These are phyloP conservation scores for Phallus indusiatus DNA, from an alignment of 768 basidiomycete genomes.

Conservation along the genomic window DNA sequence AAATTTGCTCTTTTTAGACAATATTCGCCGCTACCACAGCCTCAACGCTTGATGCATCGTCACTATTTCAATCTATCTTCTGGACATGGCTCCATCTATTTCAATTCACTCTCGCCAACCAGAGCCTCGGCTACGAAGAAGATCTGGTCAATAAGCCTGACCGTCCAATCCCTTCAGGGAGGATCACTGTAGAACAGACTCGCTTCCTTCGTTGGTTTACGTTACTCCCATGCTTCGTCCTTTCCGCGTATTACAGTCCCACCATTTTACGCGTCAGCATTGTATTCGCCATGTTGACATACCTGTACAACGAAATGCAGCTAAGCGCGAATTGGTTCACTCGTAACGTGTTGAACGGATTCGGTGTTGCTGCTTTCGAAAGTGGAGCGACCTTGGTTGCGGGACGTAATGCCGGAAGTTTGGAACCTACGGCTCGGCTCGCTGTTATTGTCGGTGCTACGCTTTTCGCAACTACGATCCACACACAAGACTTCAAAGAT, in stretches of 20 bases:
- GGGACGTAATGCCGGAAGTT: background rate
- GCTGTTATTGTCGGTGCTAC: background rate
- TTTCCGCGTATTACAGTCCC: background rate
- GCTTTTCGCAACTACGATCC: background rate
- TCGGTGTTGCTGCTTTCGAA: constrained; percentile 1
- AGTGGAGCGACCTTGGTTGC: background rate
- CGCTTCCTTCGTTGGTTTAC: background rate
- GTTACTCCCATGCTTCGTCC: background rate
- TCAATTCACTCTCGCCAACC: constrained; percentile 23
- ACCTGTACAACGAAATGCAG: constrained; percentile 5
- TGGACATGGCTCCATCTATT: constrained; percentile 26
- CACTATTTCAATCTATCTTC: constrained; percentile 1
- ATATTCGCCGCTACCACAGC: constrained; percentile 16
- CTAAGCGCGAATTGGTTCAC: constrained; percentile 6
- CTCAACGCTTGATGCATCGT: constrained; percentile 12
- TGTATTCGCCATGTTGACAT: background rate
- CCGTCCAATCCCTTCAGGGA: constrained; percentile 23
- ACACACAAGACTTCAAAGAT: constrained; percentile 15
- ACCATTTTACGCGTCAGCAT: constrained; percentile 1
- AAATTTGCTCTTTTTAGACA: background rate
- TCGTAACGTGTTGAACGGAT: background rate
- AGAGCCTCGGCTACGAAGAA: constrained; percentile 17
- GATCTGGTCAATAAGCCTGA: constrained; percentile 23
- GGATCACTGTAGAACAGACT: constrained; percentile 12
- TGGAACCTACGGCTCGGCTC: background rate